Evolutionary conservation across 2,329 filamentous ascomycete species (phyloP), one percentile per base, ranked within the genome.

Genomic region (Aspergillus novoparasiticus): DNA sequence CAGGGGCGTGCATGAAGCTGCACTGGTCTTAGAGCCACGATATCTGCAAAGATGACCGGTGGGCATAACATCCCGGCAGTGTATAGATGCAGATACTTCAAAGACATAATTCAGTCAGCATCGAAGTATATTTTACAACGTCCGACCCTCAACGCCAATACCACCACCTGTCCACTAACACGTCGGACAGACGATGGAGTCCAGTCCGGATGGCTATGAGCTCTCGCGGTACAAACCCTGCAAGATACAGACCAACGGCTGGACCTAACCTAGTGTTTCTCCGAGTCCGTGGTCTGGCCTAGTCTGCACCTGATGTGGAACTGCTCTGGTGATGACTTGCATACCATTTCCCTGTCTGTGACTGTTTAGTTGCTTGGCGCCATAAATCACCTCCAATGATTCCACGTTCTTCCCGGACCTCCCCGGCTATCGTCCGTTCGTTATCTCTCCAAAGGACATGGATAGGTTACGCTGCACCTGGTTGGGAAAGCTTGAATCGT

Each of bases 301-400:
- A 11, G 11, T 10, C 51, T 30, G 28, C 32, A 39, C 21, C n/a
- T 55, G 16, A 34, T 39, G 51, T 39, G 51, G 16, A 46, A 26
- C n/a, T 63, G 57, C 43, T 60, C 62, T 51, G 59, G 59, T 64
- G 62, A 64, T 64, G 62, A 64, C 62, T 59, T 61, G 62, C 62
- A 64, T 64, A 43, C 59, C 36, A 54, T 51, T 26, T 56, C 56
- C 59, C 55, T 59, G 58, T 48, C 58, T 34, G 58, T 48, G 58
- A 60, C 36, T 45, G 30, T 34, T 56, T 60, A 45, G 50, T 32
- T 45, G 57, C 57, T 57, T 60, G 57, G 51, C 51, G 46, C 26
- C 30, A 56, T 56, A 26, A 55, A 58, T 45, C 43, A 39, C 51
- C 43, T 32, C 58, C 58, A 54, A 59, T 23, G 32, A 39, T 26